Percentiles rank a stretch among this genome's conserved stretches.
Conservation (phyloP, 495 filamentous ascomycete genomes). For the Xylaria grammica region DNA sequence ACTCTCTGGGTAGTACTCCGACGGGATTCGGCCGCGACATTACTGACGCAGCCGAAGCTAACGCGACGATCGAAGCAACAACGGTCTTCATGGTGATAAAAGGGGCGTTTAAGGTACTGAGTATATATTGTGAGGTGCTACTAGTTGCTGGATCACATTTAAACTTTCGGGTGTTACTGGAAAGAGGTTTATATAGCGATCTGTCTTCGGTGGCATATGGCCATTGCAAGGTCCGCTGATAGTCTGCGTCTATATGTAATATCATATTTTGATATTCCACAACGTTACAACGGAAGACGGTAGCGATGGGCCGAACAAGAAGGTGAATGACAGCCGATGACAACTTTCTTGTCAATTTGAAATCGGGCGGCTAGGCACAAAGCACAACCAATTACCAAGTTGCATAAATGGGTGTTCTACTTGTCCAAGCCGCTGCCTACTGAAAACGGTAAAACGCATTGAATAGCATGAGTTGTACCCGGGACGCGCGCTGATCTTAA, state of each 20-base stretch:
- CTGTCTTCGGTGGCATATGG: not conserved
- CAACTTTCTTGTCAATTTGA: not conserved
- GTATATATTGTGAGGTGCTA: not conserved
- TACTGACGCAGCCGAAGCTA: not conserved
- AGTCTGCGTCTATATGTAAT: not conserved
- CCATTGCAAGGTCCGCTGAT: not conserved
- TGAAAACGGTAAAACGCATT: too few relatives aligned
- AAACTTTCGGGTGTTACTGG: too few relatives aligned
- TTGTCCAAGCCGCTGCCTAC: constrained; percentile 3
- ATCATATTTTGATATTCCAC: constrained; percentile 1
- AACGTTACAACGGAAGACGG: not conserved
- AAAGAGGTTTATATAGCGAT: not conserved
- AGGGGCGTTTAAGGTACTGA: not conserved
- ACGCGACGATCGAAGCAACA: not conserved
- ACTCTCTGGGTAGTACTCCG: not conserved
- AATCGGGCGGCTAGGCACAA: not conserved
- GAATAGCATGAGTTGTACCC: too few relatives aligned
- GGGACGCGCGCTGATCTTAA: not conserved
- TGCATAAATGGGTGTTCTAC: not conserved
- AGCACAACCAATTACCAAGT: not conserved
- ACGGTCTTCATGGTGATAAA: constrained; percentile 5
- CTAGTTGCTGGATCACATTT: not conserved
- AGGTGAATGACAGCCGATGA: not conserved
- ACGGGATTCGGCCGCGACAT: not conserved
- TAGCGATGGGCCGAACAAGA: not conserved